Evolutionary conservation across 2,329 filamentous ascomycete species (phyloP).

Genomic region (Lecanosticta acicola): DNA sequence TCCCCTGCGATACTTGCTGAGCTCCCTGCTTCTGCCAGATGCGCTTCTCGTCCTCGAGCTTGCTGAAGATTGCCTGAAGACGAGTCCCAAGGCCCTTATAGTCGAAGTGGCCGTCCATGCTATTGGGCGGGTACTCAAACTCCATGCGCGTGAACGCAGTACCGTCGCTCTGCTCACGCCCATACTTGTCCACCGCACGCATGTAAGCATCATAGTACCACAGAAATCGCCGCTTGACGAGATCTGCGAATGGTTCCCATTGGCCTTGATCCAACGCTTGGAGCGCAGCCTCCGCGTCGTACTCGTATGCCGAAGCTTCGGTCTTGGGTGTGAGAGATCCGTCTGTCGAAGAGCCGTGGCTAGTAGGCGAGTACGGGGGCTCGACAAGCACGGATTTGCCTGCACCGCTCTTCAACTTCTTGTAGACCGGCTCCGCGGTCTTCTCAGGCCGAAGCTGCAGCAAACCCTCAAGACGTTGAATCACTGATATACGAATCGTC

Average conservation of each 20-base stretch:
- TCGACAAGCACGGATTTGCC: slow-evolving; percentile 6
- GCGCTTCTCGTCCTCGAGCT: slow-evolving; percentile 65
- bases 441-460: slow-evolving; percentile 54
- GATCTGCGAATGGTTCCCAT: slow-evolving; percentile 83
- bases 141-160: slow-evolving; percentile 72
- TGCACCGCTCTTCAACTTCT: slow-evolving; percentile 17
- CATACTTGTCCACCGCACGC: slow-evolving; percentile 60
- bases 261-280: slow-evolving; percentile 37
- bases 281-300: slow-evolving; percentile 35
- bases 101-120: slow-evolving; percentile 81
- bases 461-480: slow-evolving; percentile 76
- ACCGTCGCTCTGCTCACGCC: slow-evolving; percentile 53
- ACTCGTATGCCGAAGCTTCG: slow-evolving; percentile 32
- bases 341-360: slow-evolving; percentile 10
- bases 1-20: slow-evolving; percentile 57
- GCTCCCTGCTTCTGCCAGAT: slow-evolving; percentile 67
- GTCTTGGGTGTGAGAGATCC: slow-evolving; percentile 15
- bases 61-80: slow-evolving; percentile 61
- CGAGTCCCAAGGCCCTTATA: slow-evolving; percentile 69
- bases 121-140: slow-evolving; percentile 72
- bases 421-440: slow-evolving; percentile 10
- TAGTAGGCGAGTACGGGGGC: slow-evolving; percentile 4
- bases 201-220: slow-evolving; percentile 95
- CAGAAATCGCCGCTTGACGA: slow-evolving; percentile 84
- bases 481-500: slow-evolving; percentile 76